Evolutionary conservation across 2,329 filamentous ascomycete species (phyloP), one percentile per base, ranked within the genome.

Genomic region (Rasamsonia emersonii): DNA sequence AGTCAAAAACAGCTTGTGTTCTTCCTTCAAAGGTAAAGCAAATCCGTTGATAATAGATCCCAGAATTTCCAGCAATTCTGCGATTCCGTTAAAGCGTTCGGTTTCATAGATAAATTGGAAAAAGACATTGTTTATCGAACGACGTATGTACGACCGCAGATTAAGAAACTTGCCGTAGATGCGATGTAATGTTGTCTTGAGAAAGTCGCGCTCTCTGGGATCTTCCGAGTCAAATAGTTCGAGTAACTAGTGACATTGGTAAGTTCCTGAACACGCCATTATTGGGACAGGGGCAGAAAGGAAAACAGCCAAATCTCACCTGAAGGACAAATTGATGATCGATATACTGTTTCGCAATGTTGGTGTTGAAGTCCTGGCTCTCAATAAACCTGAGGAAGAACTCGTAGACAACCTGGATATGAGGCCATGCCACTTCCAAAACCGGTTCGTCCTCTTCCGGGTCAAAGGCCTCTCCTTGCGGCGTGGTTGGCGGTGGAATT

Each of bases 151-250:
- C 18, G 91, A 96, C 39, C 91, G 81, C 41, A 98, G 71, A 59
- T 98, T 98, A 49, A 98, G 73, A 64, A 98, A 98, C 67, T 98
- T 98, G 53, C 91, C 91, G 56, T 98, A 98, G 56, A 98, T 98
- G 41, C 91, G 79, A 63, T 98, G 91, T 34, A 98, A 71, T 0
- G 91, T 98, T 0, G 91, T 98, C 71, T 98, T 98, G 45, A 98
- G 69, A 59, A 98, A 98, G 59, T 98, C 91, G 43, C 91, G 77
- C 64, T 98, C 91, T 40, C 91, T 75, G 2, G 91, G 91, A 50
- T 98, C 91, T 65, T 98, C 91, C 0, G 91, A 98, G 58, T 98
- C 91, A 58, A 98, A 98, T 14, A 98, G 70, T 60, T 98, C 91
- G n/a, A 98, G 75, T 39, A 98, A 71, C 68, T 93, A 38, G 10